Evolutionary conservation across 2,329 filamentous ascomycete species (phyloP), one percentile per base, ranked within the genome.

Genomic region (Xenosphaeropsis pyriputrescens): DNA sequence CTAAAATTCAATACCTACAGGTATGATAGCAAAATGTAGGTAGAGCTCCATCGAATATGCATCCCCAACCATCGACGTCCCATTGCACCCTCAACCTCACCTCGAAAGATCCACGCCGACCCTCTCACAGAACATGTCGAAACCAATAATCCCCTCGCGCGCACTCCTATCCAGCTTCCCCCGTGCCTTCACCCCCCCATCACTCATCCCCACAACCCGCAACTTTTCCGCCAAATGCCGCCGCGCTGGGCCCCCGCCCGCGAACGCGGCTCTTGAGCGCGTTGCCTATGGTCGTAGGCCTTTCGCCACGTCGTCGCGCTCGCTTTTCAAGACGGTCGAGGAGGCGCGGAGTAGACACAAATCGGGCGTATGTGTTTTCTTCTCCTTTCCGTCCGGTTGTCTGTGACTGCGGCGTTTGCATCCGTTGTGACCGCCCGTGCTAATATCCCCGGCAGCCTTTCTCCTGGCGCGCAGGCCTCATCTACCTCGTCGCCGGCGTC

Each of bases 381-480:
- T 14, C 29, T 26, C 18, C 15, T 13, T 12, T n/a, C n/a, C n/a
- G n/a, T n/a, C n/a, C n/a, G n/a, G n/a, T n/a, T n/a, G n/a, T n/a
- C n/a, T n/a, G n/a, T n/a, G n/a, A n/a, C n/a, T n/a, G n/a, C n/a
- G n/a, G n/a, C n/a, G n/a, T n/a, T n/a, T n/a, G n/a, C n/a, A n/a
- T n/a, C n/a, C n/a, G n/a, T n/a, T n/a, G n/a, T n/a, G n/a, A n/a
- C n/a, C n/a, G n/a, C n/a, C n/a, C n/a, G 14, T 32, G 30, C 16
- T 32, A 15, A 32, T 15, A 13, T 32, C 14, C 8, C 15, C 19
- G 13, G 29, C 45, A 86, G 79, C 91, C 91, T 19, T 96, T 98
- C 65, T 94, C 88, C 38, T 88, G 84, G 75, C 89, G 85, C 61
- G 81, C 89, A 22, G 89, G 85, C 14, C 49, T 86, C 36, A 69